Evolutionary conservation across 306 rosid species (phyloP), one percentile per base, ranked within the genome.

Genomic region (Glycine tomentella): DNA sequence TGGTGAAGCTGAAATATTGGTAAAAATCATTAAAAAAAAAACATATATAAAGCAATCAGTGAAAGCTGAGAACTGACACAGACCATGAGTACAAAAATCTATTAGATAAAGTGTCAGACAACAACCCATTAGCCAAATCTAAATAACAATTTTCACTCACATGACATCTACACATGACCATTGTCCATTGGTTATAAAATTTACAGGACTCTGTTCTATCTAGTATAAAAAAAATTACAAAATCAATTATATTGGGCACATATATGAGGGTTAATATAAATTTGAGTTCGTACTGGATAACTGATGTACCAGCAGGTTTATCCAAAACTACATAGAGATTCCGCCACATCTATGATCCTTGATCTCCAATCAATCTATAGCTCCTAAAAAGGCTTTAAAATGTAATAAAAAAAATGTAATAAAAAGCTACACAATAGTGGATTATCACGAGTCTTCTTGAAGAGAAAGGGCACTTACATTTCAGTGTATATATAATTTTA

Each of bases 231-330:
- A 38, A 76, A 38, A 36, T 2, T 4, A 38, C 7, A 38, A 38
- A 38, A 38, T 4, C 44, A 38, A 38, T 38, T 38, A 34, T 34
- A 38, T 36, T 36, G 40, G 6, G 25, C 50, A 61, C 75, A 38
- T 33, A 70, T 14, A 40, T 25, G 48, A 44, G 31, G 11, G 9
- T 63, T 69, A 33, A 62, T 77, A 79, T 52, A 13, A 40, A 46
- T 59, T 48, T 31, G 56, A 70, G 67, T 77, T 50, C 82, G 15
- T 53, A 82, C 7, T 59, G 51, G 70, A 69, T 84, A 56, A 74
- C 99, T 6, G 99, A 89, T 83, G 95, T 90, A 75, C 98, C 94
- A 40, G 96, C 94, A 76, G 97, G 96, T 80, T 95, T 95, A 84
- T 93, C 98, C 97, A 95, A 85, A 81, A 93, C 89, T 72, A 90